phyloP scores from a whole-genome alignment of 495 filamentous ascomycete genomes.

The Xylaria venustula region DNA sequence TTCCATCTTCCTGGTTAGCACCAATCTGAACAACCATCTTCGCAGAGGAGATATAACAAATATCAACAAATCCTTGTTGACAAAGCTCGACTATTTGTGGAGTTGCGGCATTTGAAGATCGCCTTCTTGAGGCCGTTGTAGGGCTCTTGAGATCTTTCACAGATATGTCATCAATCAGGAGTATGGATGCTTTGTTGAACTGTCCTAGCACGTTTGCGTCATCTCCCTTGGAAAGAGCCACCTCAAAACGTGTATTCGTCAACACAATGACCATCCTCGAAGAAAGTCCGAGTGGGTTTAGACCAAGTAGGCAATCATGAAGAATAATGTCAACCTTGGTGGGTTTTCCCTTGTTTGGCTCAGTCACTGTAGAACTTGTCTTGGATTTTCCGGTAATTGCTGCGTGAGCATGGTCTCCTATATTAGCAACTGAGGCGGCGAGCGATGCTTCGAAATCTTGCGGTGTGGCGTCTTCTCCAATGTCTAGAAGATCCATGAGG shows the following conservation, averaged over 20 bases:
- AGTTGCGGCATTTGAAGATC: constrained; percentile 48
- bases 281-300: constrained; percentile 75
- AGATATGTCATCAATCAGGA: constrained; percentile 76
- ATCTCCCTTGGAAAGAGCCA: constrained; percentile 58
- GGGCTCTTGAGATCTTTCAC: constrained; percentile 51
- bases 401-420: constrained; percentile 59
- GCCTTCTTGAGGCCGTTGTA: constrained; percentile 37
- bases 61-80: constrained; percentile 72
- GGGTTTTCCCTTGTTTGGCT: constrained; percentile 35
- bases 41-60: constrained; percentile 81
- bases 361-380: constrained; percentile 1
- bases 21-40: constrained; percentile 59
- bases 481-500: constrained; percentile 71
- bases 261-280: constrained; percentile 77
- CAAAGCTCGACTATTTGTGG: constrained; percentile 66
- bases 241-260: constrained; percentile 68
- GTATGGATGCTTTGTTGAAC: constrained; percentile 73
- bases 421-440: constrained; percentile 73
- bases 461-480: constrained; percentile 64
- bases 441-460: constrained; percentile 75
- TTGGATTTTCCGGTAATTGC: constrained; percentile 37
- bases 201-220: constrained; percentile 61
- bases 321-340: constrained; percentile 72
- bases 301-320: constrained; percentile 74
- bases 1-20: constrained; percentile 47